phyloP scores from a whole-genome alignment of 345 rosid species.

The Murraya koenigii region DNA sequence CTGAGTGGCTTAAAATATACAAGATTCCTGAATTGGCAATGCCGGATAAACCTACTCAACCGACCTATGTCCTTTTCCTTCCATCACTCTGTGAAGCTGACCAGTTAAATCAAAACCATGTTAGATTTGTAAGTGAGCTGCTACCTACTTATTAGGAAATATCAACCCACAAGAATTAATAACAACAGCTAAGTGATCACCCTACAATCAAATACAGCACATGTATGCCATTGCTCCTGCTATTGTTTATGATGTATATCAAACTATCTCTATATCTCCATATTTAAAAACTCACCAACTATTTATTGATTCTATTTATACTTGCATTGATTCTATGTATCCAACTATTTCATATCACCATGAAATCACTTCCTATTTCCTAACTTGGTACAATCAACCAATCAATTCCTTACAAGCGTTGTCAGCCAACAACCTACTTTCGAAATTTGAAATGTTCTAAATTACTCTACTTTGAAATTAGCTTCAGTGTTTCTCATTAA shows the following conservation, averaged over 20 bases:
- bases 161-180: slow-evolving; percentile 11
- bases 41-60: background rate
- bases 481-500: too few species aligned
- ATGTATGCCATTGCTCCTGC: background rate
- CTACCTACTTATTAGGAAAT: background rate
- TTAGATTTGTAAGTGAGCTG: background rate
- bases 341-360: too few species aligned
- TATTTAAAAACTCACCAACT: background rate
- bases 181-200: slow-evolving; percentile 11
- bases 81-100: background rate
- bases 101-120: background rate
- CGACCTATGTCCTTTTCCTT: background rate
- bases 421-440: background rate
- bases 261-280: too few species aligned
- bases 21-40: background rate
- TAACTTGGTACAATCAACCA: background rate
- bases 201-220: slow-evolving; percentile 9
- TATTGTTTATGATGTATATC: background rate
- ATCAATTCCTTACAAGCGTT: background rate
- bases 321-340: too few species aligned
- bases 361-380: background rate
- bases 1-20: background rate
- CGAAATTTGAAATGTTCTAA: background rate
- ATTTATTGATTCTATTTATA: background rate
- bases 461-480: background rate